These are phyloP conservation scores for Boletus edulis DNA, from an alignment of 768 basidiomycete species.

Conservation along the genomic window DNA sequence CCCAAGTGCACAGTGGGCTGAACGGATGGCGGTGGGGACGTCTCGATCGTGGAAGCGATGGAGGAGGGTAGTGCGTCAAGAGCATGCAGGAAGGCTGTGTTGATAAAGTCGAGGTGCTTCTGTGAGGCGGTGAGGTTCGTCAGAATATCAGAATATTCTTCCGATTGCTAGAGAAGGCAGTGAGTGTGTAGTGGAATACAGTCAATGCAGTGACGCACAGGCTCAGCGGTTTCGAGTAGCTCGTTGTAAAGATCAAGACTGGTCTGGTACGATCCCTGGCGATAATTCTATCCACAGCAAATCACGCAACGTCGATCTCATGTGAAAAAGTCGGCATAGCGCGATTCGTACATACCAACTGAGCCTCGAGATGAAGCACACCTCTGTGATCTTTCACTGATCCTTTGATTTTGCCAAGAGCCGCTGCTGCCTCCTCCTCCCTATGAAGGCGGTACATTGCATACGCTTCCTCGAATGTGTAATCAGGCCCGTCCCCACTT, in stretches of 20 bases:
- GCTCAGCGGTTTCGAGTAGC: constrained; percentile 73
- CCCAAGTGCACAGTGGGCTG: constrained; percentile 30
- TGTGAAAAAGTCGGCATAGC: constrained; percentile 16
- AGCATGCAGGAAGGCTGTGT: constrained; percentile 60
- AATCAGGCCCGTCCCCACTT: constrained; percentile 9
- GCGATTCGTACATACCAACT: constrained; percentile 58
- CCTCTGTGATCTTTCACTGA: constrained; percentile 53
- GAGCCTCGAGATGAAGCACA: constrained; percentile 78
- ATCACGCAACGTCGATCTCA: constrained; percentile 14
- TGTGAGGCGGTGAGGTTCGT: constrained; percentile 84
- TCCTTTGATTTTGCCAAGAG: constrained; percentile 50
- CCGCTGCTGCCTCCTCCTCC: constrained; percentile 61
- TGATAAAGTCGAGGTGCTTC: constrained; percentile 81
- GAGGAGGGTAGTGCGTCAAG: constrained; percentile 59
- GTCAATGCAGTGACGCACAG: constrained; percentile 48
- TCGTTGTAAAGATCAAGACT: constrained; percentile 80
- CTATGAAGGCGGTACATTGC: constrained; percentile 81
- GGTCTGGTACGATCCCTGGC: constrained; percentile 69
- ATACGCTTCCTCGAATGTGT: constrained; percentile 73
- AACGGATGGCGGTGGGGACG: constrained; percentile 55
- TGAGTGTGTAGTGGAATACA: not conserved
- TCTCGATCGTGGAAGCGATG: constrained; percentile 54
- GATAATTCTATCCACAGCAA: constrained; percentile 57
- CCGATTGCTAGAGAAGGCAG: constrained; percentile 57
- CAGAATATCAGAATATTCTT: constrained; percentile 84